Evolutionary conservation across 2,329 filamentous ascomycete species (phyloP), one percentile per base, ranked within the genome.

Genomic region (Cladosporium cucumerinum): DNA sequence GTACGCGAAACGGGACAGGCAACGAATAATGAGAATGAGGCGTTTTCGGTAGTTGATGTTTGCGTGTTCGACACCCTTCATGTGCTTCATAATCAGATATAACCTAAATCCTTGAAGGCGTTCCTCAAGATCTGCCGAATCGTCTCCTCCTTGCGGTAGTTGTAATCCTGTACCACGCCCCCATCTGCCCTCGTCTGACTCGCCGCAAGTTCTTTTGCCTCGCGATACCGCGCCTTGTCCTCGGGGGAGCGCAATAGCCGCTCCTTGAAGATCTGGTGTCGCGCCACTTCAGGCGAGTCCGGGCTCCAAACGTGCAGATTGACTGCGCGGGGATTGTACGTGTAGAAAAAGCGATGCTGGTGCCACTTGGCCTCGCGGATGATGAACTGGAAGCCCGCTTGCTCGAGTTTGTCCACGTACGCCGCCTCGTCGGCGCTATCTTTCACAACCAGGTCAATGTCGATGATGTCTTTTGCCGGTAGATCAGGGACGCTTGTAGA

Each of bases 281-380:
- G 72, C 48, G 73, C 74, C 3, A 75, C 72, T 69, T 84, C 82
- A 0, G 80, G 74, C 26, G 72, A 78, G 1, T 77, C 76, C 1
- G 77, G 77, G 0, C 80, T 79, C 69, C 77, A 85, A 39, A 85
- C 80, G 67, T 85, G 83, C 61, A 85, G 52, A 67, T 85, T 84
- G 2, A 74, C 75, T n/a, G 73, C 69, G n/a, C 67, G 63, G 0
- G 78, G 71, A 62, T 78, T 74, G 36, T 76, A 70, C 63, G 74
- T 66, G 63, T 74, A 67, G 70, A 83, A 82, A 69, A 82, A 80
- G 34, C 82, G 81, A 68, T 85, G 83, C 46, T 78, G 72, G 65
- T 83, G 75, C 82, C 82, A 85, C 1, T 48, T 61, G 0, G 78
- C 81, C 72, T 85, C 81, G 21, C 83, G 78, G 0, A 77, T 16